These are phyloP conservation scores for Fraxinus paxiana DNA, from an alignment of 305 asterid species.

Conservation along the genomic window DNA sequence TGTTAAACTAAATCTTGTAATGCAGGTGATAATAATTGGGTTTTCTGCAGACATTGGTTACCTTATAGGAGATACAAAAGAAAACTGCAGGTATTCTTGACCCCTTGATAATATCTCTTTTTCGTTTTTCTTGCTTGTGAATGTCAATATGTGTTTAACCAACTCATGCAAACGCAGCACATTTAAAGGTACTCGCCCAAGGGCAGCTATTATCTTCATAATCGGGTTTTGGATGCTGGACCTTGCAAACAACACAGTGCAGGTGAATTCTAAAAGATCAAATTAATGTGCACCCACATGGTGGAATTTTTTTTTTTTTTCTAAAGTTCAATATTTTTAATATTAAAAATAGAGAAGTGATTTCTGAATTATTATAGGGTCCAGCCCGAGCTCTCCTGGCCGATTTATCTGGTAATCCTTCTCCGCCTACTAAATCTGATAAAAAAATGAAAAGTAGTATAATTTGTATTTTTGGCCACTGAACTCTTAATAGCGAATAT, in stretches of 20 bases:
- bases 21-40: constrained; percentile 91
- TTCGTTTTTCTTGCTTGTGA: constrained; percentile 17
- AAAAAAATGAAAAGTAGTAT: neutral
- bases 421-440: constrained; percentile 15
- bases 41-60: constrained; percentile 99
- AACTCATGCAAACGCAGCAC: constrained; percentile 65
- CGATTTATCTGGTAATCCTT: constrained; percentile 85
- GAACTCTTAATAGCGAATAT: neutral
- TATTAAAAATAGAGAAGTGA: neutral
- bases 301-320: constrained; percentile 6
- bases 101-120: constrained; percentile 22
- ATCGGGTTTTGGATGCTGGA: constrained; percentile 99
- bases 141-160: constrained; percentile 26
- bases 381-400: constrained; percentile 99
- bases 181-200: constrained; percentile 91
- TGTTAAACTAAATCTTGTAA: constrained; percentile 40
- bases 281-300: neutral
- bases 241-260: constrained; percentile 99
- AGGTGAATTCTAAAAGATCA: constrained; percentile 50
- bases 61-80: constrained; percentile 86
- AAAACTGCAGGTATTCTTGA: constrained; percentile 84
- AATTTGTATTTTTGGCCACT: neutral
- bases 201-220: constrained; percentile 86
- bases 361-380: constrained; percentile 53
- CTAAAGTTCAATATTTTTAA: neutral